Conservation (phyloP, 1,284 basidiomycete genomes). For the Malassezia restricta region DNA sequence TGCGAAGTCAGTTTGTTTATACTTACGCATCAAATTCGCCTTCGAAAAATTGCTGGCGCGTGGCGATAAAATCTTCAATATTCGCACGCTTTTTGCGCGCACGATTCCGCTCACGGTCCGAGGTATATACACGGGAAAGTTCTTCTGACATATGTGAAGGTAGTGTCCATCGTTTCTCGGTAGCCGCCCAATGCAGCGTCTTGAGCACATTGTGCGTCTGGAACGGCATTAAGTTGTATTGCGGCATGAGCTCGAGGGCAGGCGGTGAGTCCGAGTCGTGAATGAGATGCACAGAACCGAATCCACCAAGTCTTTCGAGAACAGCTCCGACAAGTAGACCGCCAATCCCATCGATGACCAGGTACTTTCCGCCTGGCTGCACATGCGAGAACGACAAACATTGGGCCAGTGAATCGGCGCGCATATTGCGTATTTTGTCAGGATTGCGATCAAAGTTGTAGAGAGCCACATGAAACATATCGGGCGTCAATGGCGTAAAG, state of each 20-base stretch:
- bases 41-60: slow-evolving; percentile 66
- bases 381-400: slow-evolving; percentile 72
- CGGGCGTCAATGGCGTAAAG: slow-evolving; percentile 78
- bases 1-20: not conserved
- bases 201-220: slow-evolving; percentile 18
- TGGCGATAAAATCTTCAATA: slow-evolving; percentile 29
- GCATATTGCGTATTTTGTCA: slow-evolving; percentile 66
- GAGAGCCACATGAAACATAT: slow-evolving; percentile 71
- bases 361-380: slow-evolving; percentile 69
- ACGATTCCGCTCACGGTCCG: slow-evolving; percentile 13
- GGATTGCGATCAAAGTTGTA: slow-evolving; percentile 63
- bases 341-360: slow-evolving; percentile 83
- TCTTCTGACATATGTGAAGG: slow-evolving; percentile 16
- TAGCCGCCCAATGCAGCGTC: slow-evolving; percentile 32
- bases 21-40: slow-evolving; percentile 52
- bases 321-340: slow-evolving; percentile 70
- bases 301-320: slow-evolving; percentile 57
- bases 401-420: slow-evolving; percentile 77
- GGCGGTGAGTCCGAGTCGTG: slow-evolving; percentile 87
- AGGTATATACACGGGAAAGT: slow-evolving; percentile 7
- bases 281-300: slow-evolving; percentile 59
- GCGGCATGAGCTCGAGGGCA: slow-evolving; percentile 71
- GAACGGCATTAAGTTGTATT: slow-evolving; percentile 56
- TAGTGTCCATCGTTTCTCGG: slow-evolving; percentile 22
- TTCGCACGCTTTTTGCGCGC: slow-evolving; percentile 10